Evolutionary conservation across 108 stramenopile species (phyloP).

Genomic region (Skeletonema marinoi): DNA sequence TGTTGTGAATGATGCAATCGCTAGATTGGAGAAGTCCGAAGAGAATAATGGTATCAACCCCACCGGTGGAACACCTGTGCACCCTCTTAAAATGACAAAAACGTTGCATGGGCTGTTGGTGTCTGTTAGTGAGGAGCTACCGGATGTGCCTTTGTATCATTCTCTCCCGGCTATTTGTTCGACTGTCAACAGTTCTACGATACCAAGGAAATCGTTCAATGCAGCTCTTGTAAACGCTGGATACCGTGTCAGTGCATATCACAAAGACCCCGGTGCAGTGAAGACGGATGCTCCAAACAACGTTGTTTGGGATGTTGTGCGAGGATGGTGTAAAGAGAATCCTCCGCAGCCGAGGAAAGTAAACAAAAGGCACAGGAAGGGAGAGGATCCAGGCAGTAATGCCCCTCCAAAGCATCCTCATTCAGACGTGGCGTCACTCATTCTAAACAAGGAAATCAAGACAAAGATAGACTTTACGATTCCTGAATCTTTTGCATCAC

Average conservation of each 20-base stretch:
- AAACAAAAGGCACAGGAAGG: conserved; percentile 52
- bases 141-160: conserved; percentile 93
- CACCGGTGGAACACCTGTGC: conserved; percentile 33
- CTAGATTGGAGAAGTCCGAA: conserved; percentile 60
- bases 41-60: conserved; percentile 29
- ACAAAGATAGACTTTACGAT: conserved; percentile 74
- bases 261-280: conserved; percentile 93
- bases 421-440: conserved; percentile 57
- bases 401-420: conserved; percentile 2
- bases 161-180: conserved; percentile 76
- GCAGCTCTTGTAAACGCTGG: conserved; percentile 93
- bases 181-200: conserved; percentile 70
- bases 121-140: conserved; percentile 90
- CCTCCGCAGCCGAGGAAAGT: conserved; percentile 55
- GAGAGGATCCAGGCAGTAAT: conserved; percentile 39
- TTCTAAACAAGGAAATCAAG: conserved; percentile 69
- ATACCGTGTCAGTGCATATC: conserved; percentile 90
- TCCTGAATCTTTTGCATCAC: conserved; percentile 34
- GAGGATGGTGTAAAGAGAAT: conserved; percentile 89
- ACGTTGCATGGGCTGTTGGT: conserved; percentile 87
- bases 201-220: conserved; percentile 71
- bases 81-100: conserved; percentile 38
- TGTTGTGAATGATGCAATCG: conserved; percentile 75
- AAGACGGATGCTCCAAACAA: conserved; percentile 95
- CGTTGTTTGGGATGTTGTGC: conserved; percentile 93